phyloP scores from a whole-genome alignment of 192 early-diverging fungal species.

The Thamnidium elegans region DNA sequence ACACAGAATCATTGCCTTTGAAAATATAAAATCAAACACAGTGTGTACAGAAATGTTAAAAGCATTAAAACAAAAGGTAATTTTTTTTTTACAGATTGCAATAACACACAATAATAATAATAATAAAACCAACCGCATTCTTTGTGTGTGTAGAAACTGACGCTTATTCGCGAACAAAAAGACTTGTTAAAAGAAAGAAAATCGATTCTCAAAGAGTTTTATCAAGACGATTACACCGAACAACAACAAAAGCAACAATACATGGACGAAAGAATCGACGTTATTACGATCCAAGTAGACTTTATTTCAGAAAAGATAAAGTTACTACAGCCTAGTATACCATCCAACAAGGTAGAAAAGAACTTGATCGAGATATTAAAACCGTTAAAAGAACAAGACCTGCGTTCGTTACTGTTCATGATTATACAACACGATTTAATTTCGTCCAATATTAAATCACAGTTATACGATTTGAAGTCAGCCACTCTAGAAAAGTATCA shows the following conservation, averaged over 20 bases:
- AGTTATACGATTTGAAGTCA: too few species aligned
- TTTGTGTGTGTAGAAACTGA: slow-evolving; percentile 1
- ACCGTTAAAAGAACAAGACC: too few species aligned
- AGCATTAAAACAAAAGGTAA: slow-evolving; percentile 13
- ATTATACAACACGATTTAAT: too few species aligned
- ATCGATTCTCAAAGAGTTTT: slow-evolving; percentile 8
- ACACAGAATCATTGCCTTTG: too few species aligned
- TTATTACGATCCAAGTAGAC: slow-evolving; percentile 19
- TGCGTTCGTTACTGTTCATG: too few species aligned
- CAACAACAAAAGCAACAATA: slow-evolving; percentile 18
- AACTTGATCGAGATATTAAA: too few species aligned
- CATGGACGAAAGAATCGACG: slow-evolving; percentile 32
- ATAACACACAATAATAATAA: background rate
- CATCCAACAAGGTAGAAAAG: too few species aligned
- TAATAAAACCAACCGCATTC: background rate
- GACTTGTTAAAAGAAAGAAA: slow-evolving; percentile 23
- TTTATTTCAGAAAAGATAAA: slow-evolving; percentile 3
- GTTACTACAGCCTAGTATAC: too few species aligned
- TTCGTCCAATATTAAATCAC: too few species aligned
- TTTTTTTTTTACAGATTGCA: too few species aligned
- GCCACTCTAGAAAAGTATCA: too few species aligned
- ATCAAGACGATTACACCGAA: background rate
- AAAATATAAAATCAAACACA: too few species aligned
- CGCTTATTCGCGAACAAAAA: slow-evolving; percentile 17
- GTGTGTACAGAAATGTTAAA: background rate